Base-by-base conservation (phyloP, 208 protist genomes). In the Trichomonas gallinae region DNA sequence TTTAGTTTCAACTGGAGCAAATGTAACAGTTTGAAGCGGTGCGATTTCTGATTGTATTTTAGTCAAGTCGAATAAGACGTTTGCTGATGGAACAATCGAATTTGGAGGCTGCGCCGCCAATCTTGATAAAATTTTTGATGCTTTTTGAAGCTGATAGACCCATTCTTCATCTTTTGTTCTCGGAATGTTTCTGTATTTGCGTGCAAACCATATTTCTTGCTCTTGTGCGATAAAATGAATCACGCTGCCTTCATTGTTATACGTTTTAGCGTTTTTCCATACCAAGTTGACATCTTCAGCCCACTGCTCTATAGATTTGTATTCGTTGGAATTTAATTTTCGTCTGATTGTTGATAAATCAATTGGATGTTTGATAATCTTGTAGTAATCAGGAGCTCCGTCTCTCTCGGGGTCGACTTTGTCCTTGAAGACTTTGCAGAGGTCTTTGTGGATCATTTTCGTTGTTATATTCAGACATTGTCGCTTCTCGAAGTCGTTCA, bases 291-390 rank as follows among this genome's bases (percentile, higher is more conserved):
- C 42, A 45, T 96, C 93, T 81, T 96, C 51, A 31, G 10, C 26
- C 26, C 63, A 96, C 46, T 96, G 93, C 40, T 96, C 46, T 34
- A 82, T 17, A 3, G 93, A 51, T 46, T 96, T 31, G 46, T 96
- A 96, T 48, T 96, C 46, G 21, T 96, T 34, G 11, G 63, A 36
- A n/a, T 96, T 31, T 34, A 96, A 13, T 48, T 96, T 96, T 13
- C 46, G 11, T 46, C 72, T 96, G 34, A 96, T 96, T 72, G 34
- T 42, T 45, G 93, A 83, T 34, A 96, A 40, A 44, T 96, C 93
- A 1, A 96, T 96, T 48, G 93, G 93, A 82, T 96, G 93, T 38
- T 96, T 96, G 26, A 96, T 40, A 44, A 96, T 38, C 6, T 72
- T 46, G 49, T 45, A 96, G 34, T 96, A 96, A 44, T 34, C 46